Evolutionary conservation across 2,329 filamentous ascomycete genomes (phyloP).

Genomic region (Diaporthe citri): DNA sequence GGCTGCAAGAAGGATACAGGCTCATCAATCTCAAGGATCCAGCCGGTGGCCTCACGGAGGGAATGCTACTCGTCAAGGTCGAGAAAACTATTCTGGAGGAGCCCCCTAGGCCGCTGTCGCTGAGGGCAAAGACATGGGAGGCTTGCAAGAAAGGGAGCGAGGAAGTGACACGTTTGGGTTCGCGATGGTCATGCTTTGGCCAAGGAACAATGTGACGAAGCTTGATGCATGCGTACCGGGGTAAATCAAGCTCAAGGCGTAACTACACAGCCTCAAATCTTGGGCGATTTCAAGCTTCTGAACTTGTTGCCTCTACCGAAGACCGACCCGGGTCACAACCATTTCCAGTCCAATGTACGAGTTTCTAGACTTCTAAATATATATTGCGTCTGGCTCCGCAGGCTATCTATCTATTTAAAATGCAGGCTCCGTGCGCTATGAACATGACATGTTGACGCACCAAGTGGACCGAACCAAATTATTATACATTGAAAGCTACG

Average conservation of each 20-base stretch:
- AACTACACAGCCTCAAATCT: too few relatives aligned
- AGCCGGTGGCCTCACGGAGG: conserved; percentile 57
- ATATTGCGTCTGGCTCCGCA: not conserved
- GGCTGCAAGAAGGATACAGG: conserved; percentile 66
- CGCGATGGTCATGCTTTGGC: conserved; percentile 33
- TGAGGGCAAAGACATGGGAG: conserved; percentile 36
- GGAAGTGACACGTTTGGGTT: conserved; percentile 32
- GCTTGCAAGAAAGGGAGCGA: conserved; percentile 31
- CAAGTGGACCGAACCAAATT: not conserved
- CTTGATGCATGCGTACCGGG: too few relatives aligned
- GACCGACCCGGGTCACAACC: too few relatives aligned
- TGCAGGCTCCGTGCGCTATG: not conserved
- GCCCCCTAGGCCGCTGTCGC: conserved; percentile 1
- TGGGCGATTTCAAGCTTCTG: too few relatives aligned
- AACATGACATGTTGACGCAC: not conserved
- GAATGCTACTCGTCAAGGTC: conserved; percentile 65
- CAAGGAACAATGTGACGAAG: not conserved
- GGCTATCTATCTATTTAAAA: not conserved
- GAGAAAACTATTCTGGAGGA: conserved; percentile 55
- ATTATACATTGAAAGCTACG: not conserved
- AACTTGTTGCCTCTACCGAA: too few relatives aligned
- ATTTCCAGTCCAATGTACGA: not conserved
- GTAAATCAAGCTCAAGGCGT: not conserved
- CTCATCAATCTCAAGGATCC: conserved; percentile 63
- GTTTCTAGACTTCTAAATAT: not conserved